These are phyloP conservation scores for Hyparrhenia diplandra DNA, from an alignment of 176 grass and related monocot genomes.

Conservation along the genomic window DNA sequence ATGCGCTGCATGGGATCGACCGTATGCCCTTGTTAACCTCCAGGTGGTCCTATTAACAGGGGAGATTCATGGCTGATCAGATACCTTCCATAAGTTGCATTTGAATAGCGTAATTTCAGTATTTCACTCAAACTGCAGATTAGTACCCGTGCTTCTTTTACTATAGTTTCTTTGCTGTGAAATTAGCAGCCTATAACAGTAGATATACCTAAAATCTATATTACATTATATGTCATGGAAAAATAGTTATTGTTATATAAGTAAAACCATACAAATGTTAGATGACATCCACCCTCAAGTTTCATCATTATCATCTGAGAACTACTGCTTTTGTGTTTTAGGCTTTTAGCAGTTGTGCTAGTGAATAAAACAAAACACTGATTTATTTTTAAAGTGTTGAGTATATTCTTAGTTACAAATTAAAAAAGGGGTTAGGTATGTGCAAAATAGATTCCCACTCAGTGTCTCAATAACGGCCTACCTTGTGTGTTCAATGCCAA, in stretches of 20 bases:
- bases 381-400: neutral
- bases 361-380: neutral
- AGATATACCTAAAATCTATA: neutral
- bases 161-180: neutral
- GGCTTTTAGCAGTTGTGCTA: neutral
- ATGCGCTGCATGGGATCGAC: slow-evolving; percentile 53
- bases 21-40: slow-evolving; percentile 45
- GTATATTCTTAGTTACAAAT: neutral
- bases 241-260: neutral
- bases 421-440: neutral
- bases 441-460: neutral
- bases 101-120: neutral
- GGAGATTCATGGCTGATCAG: slow-evolving; percentile 12
- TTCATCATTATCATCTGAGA: neutral
- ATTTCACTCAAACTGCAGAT: neutral
- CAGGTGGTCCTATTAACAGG: slow-evolving; percentile 56
- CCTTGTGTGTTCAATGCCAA: neutral
- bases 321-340: neutral
- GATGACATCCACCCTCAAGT: neutral
- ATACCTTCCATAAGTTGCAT: neutral
- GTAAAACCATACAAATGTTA: neutral
- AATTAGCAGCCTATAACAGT: slow-evolving; percentile 16
- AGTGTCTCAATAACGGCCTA: neutral
- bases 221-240: neutral
- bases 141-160: neutral